Percentiles rank a stretch among this genome's conserved stretches.
phyloP scores from a whole-genome alignment of 2,329 filamentous ascomycete genomes.

The Karstenula rhodostoma region DNA sequence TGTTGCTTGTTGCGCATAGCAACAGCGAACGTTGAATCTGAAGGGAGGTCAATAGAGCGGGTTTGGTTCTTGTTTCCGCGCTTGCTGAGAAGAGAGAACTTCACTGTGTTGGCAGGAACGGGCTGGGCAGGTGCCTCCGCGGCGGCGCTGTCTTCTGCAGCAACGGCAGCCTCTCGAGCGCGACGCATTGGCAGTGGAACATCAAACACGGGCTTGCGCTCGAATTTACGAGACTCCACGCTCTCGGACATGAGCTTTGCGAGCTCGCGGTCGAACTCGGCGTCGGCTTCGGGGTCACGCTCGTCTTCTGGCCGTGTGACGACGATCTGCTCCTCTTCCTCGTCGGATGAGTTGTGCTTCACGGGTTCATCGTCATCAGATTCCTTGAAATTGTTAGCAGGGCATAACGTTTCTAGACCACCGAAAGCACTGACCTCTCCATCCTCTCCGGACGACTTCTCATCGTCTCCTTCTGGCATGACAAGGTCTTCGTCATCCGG shows the following conservation, averaged over 20 bases:
- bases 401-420: background rate
- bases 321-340: conserved; percentile 85
- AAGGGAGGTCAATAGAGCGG: conserved; percentile 85
- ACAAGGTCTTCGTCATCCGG: conserved; percentile 54
- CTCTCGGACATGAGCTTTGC: conserved; percentile 99
- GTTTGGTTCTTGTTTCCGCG: conserved; percentile 96
- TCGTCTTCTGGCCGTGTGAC: conserved; percentile 91
- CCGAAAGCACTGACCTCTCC: conserved; percentile 54
- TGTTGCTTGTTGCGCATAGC: conserved; percentile 97
- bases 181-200: conserved; percentile 93
- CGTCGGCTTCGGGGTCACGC: conserved; percentile 90
- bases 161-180: conserved; percentile 63
- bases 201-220: conserved; percentile 93
- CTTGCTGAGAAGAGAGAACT: conserved; percentile 95
- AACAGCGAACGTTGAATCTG: conserved; percentile 92
- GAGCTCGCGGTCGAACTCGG: conserved; percentile 97
- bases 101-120: conserved; percentile 72
- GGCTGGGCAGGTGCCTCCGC: conserved; percentile 50
- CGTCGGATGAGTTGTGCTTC: conserved; percentile 68
- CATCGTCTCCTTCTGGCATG: conserved; percentile 63
- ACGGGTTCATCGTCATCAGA: conserved; percentile 56
- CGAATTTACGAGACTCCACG: conserved; percentile 92
- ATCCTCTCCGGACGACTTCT: conserved; percentile 61
- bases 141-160: conserved; percentile 49
- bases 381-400: conserved; percentile 37